These are phyloP conservation scores for Gliomastix tumulicola DNA, from an alignment of 2,329 filamentous ascomycete species.

Conservation along the genomic window DNA sequence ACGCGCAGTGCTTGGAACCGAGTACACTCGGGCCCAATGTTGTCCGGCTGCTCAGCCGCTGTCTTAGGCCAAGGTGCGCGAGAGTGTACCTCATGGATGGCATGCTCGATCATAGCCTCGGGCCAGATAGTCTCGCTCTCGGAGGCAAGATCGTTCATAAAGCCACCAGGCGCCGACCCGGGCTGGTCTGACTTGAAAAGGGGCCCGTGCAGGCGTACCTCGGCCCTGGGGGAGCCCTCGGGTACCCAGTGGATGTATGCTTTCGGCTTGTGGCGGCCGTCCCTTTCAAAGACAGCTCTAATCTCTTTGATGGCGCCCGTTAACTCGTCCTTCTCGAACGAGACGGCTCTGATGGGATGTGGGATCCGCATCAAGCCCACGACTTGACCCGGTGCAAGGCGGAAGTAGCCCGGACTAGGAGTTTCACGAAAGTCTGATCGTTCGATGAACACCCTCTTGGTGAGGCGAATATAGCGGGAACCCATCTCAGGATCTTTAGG, in stretches of 20 bases:
- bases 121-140: constrained; percentile 69
- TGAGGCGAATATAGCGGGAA: constrained; percentile 55
- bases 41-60: constrained; percentile 56
- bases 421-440: constrained; percentile 66
- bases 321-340: constrained; percentile 54
- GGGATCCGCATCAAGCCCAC: constrained; percentile 65
- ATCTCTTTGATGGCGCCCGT: constrained; percentile 57
- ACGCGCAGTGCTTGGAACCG: constrained; percentile 83
- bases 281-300: constrained; percentile 53
- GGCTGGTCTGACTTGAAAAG: constrained; percentile 81
- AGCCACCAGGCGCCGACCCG: constrained; percentile 67
- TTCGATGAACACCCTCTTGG: constrained; percentile 75
- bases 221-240: constrained; percentile 56
- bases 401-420: constrained; percentile 66
- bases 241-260: constrained; percentile 81
- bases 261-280: constrained; percentile 64
- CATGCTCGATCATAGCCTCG: constrained; percentile 69
- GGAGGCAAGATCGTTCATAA: constrained; percentile 72
- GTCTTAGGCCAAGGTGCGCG: constrained; percentile 75
- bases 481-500: constrained; percentile 72
- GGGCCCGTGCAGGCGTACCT: constrained; percentile 67
- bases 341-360: constrained; percentile 58
- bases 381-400: constrained; percentile 63
- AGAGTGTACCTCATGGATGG: constrained; percentile 64
- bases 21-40: constrained; percentile 60